Evolutionary conservation across 1,139 yeast species (phyloP), one percentile per base, ranked within the genome.

Genomic region (Blastobotrys apis): DNA sequence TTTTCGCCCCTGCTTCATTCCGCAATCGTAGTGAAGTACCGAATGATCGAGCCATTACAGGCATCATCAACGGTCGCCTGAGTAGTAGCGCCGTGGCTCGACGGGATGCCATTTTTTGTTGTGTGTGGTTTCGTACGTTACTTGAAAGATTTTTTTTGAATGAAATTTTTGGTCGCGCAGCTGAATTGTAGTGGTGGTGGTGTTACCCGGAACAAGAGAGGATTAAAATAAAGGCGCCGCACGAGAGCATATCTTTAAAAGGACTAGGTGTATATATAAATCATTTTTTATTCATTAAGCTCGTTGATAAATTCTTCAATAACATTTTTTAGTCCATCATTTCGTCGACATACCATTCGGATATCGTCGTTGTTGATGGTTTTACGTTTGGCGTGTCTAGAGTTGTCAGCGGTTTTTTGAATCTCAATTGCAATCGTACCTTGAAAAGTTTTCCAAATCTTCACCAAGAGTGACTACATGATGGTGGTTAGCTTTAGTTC

Each of bases 331-430:
- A 62, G 45, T 2, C 62, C 62, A 13, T 52, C 55, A 41, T 63
- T 63, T 12, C 66, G 53, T 10, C 66, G 52, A 39, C 64, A 56
- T 22, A 60, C 55, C 64, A 62, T 57, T 20, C 47, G 43, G n/a
- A 62, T 51, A 37, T 62, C 66, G 15, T 58, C 63, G 12, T 53
- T 46, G 30, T 49, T 54, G 9, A 62, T 47, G 6, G 54, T 51
- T 32, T 59, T 58, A 10, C 65, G 54, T 33, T 56, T 52, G 5
- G 62, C 65, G 44, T 62, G 65, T 37, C 62, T 57, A 19, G 10
- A 15, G 36, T 41, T 29, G 22, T 33, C 20, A 33, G 36, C 23
- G 5, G 17, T 4, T 29, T n/a, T n/a, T n/a, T n/a, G n/a, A n/a
- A n/a, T n/a, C n/a, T n/a, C n/a, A 26, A 26, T 26, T 26, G 12